Evolutionary conservation across 768 basidiomycete species (phyloP).

Genomic region (Peribolospora baueri): DNA sequence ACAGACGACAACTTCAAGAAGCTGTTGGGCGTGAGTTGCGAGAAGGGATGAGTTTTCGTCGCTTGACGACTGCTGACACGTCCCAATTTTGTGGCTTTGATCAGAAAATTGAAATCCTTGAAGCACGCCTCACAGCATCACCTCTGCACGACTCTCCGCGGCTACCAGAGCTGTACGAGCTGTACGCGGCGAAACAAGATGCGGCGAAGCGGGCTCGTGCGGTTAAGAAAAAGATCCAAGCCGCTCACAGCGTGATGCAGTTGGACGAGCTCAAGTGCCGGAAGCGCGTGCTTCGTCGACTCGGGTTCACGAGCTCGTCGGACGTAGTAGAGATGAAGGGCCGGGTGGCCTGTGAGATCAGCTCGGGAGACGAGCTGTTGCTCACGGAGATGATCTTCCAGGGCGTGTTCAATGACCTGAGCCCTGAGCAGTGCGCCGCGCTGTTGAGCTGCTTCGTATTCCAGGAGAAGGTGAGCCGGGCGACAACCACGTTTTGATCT

Average conservation of each 20-base stretch:
- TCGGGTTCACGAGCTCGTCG: conserved; percentile 64
- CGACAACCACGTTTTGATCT: neutral
- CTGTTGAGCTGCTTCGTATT: conserved; percentile 96
- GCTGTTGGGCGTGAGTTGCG: conserved; percentile 41
- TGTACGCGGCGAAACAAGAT: conserved; percentile 52
- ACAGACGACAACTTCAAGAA: conserved; percentile 78
- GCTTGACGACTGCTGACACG: neutral
- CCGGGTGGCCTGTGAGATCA: conserved; percentile 93
- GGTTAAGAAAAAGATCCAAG: conserved; percentile 62
- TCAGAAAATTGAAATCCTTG: conserved; percentile 78
- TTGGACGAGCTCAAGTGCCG: conserved; percentile 87
- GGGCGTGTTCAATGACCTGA: conserved; percentile 71
- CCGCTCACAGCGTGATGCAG: conserved; percentile 77
- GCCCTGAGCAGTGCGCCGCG: conserved; percentile 77
- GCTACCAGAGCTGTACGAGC: conserved; percentile 54
- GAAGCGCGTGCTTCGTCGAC: conserved; percentile 72
- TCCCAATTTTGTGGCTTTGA: neutral
- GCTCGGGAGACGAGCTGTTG: conserved; percentile 82
- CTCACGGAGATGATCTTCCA: conserved; percentile 95
- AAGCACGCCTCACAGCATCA: conserved; percentile 56
- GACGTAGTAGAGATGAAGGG: conserved; percentile 98
- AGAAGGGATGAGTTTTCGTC: neutral
- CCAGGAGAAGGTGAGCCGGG: conserved; percentile 52
- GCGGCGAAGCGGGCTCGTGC: conserved; percentile 42
- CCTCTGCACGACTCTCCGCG: conserved; percentile 54